Percentiles rank a stretch among this genome's conserved stretches.
These are phyloP conservation scores for Nicotiana sylvestris DNA, from an alignment of 257 asterid genomes.

Conservation along the genomic window DNA sequence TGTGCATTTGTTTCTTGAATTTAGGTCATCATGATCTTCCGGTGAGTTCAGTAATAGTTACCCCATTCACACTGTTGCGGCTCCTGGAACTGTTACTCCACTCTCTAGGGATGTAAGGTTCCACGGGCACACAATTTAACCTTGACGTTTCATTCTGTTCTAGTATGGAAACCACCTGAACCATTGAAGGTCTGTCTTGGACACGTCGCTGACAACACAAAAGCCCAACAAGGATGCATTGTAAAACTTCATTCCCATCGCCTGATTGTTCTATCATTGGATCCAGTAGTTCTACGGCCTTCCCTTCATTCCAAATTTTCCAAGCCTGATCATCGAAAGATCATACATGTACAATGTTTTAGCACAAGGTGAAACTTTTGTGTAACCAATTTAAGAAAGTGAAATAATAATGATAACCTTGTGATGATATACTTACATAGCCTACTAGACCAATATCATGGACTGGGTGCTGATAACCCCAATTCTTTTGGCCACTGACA, in stretches of 20 bases:
- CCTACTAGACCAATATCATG: slow-evolving; percentile 39
- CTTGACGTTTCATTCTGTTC: slow-evolving; percentile 21
- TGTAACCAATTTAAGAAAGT: background rate
- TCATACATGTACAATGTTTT: background rate
- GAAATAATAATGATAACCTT: background rate
- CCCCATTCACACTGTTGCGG: background rate
- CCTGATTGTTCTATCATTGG: slow-evolving; percentile 18
- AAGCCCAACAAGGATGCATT: slow-evolving; percentile 40
- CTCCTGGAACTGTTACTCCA: background rate
- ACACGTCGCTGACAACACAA: slow-evolving; percentile 32
- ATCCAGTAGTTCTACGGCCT: slow-evolving; percentile 24
- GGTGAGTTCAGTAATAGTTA: background rate
- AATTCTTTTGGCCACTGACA: slow-evolving; percentile 31
- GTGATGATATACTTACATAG: slow-evolving; percentile 29
- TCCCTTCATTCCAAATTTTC: slow-evolving; percentile 39
- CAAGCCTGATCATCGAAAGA: slow-evolving; percentile 28
- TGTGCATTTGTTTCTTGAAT: background rate
- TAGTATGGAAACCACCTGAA: slow-evolving; percentile 33
- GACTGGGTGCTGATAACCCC: slow-evolving; percentile 35
- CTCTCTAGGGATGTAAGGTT: slow-evolving; percentile 32
- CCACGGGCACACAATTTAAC: slow-evolving; percentile 24
- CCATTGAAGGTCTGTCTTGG: slow-evolving; percentile 34
- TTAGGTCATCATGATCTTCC: background rate
- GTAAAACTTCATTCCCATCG: slow-evolving; percentile 4
- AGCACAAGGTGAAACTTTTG: background rate